Evolutionary conservation across 805 yeast species (phyloP).

Genomic region (Hanseniaspora valbyensis): DNA sequence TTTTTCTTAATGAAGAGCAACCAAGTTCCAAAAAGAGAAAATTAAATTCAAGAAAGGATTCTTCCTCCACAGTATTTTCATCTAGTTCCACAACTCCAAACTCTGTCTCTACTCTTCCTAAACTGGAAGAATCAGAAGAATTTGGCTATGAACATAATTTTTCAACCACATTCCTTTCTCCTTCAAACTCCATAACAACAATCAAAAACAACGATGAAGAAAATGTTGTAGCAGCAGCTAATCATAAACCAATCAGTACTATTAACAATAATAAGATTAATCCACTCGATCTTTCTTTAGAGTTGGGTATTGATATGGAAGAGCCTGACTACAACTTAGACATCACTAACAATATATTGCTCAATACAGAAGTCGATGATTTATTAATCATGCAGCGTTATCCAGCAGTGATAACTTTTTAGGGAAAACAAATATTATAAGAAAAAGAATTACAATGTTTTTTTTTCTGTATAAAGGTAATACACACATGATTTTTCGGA

Average conservation of each 20-base stretch:
- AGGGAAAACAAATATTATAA: background rate
- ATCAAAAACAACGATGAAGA: background rate
- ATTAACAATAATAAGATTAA: background rate
- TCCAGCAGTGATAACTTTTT: slow-evolving; percentile 17
- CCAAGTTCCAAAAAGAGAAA: slow-evolving; percentile 10
- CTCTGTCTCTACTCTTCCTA: background rate
- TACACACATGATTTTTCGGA: too few species aligned
- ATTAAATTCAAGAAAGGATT: background rate
- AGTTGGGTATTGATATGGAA: slow-evolving; percentile 12
- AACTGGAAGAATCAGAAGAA: background rate
- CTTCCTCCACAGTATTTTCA: background rate
- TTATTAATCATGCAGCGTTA: slow-evolving; percentile 16
- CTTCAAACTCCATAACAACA: background rate
- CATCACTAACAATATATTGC: background rate
- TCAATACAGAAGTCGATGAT: background rate
- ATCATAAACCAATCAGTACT: background rate
- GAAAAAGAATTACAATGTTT: background rate
- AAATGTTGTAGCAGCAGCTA: background rate
- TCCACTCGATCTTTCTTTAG: slow-evolving; percentile 4
- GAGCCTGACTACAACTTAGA: slow-evolving; percentile 10
- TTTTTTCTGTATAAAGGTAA: too few species aligned
- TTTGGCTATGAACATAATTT: background rate
- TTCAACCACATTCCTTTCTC: background rate
- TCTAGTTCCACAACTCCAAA: background rate
- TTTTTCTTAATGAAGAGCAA: background rate